Percentiles rank a stretch among this genome's conserved stretches.
These are phyloP conservation scores for Corymbia maculata DNA, from an alignment of 345 rosid genomes.

Conservation along the genomic window DNA sequence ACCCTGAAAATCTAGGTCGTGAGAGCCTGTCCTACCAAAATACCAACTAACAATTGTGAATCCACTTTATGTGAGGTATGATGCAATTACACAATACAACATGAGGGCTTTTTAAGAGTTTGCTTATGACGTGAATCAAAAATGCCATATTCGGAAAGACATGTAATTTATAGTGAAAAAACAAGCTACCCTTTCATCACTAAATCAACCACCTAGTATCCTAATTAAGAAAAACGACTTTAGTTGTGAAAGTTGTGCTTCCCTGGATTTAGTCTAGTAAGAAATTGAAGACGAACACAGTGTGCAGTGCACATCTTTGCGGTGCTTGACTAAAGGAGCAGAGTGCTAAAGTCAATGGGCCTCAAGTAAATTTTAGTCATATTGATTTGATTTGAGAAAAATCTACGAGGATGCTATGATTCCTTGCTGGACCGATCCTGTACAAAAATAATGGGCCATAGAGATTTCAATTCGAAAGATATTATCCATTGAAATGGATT, in stretches of 20 bases:
- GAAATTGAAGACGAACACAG: neutral
- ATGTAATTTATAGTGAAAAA: too few relatives aligned
- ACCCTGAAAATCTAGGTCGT: too few relatives aligned
- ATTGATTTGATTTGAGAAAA: too few relatives aligned
- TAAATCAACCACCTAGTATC: neutral
- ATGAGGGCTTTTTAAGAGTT: neutral
- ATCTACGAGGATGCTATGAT: too few relatives aligned
- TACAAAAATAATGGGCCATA: neutral
- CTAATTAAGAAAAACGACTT: neutral
- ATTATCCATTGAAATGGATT: neutral
- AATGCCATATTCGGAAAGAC: rapidly evolving
- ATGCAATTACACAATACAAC: too few relatives aligned
- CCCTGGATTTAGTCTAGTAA: neutral
- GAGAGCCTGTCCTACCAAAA: neutral
- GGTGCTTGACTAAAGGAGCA: neutral
- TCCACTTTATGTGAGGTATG: neutral
- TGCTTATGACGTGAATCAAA: neutral
- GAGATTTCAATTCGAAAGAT: neutral
- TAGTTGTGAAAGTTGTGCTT: neutral
- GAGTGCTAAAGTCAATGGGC: neutral
- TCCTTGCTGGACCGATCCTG: neutral
- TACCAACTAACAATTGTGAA: neutral
- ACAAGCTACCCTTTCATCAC: neutral
- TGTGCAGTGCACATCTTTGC: neutral
- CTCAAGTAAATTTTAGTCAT: neutral